Percentiles rank a stretch among this genome's conserved stretches.
These are phyloP conservation scores for Carnegiea gigantea DNA, from an alignment of 179 eudicot genomes.

Conservation along the genomic window DNA sequence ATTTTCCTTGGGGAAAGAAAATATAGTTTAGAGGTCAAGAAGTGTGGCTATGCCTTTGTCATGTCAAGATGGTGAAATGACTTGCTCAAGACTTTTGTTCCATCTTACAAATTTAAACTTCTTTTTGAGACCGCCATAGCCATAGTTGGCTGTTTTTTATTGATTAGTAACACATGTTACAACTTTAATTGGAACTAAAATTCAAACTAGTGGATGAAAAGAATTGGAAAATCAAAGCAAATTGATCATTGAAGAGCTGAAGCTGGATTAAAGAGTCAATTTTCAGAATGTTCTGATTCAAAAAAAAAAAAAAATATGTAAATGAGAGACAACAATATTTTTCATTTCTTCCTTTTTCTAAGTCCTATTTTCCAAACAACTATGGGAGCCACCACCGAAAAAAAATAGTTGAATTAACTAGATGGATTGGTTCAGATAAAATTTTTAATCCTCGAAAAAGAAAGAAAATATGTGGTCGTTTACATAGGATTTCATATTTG, in stretches of 20 bases:
- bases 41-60: conserved; percentile 2
- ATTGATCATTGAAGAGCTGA: neutral
- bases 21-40: neutral
- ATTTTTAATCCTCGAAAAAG: too few species aligned
- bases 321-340: neutral
- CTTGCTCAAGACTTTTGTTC: neutral
- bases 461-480: too few species aligned
- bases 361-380: too few species aligned
- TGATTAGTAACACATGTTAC: neutral
- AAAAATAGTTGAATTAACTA: too few species aligned
- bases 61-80: neutral
- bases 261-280: neutral
- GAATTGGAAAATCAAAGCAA: neutral
- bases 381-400: too few species aligned
- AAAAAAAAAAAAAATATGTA: neutral
- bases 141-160: neutral
- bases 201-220: conserved; percentile 8
- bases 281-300: neutral
- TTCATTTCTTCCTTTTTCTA: neutral
- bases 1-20: neutral
- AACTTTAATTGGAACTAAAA: neutral
- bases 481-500: too few species aligned
- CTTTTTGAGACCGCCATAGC: neutral
- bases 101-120: neutral
- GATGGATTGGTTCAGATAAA: too few species aligned